A percentile compares a stretch with the other conserved stretches of the same genome.
phyloP scores from a whole-genome alignment of 1,284 basidiomycete species.

The Leccinum griseonigrum region DNA sequence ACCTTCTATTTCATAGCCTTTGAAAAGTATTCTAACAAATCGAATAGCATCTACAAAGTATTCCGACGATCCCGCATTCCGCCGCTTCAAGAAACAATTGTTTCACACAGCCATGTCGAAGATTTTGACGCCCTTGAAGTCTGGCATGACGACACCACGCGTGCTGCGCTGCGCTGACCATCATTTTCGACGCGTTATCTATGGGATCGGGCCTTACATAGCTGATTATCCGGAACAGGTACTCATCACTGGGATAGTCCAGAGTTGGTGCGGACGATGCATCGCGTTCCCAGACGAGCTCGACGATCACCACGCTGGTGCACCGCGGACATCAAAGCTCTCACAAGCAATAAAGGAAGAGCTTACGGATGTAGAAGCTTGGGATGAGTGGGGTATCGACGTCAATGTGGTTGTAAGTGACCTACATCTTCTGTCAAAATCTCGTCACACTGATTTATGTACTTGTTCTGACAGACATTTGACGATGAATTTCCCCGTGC shows the following conservation, averaged over 20 bases:
- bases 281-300: not conserved
- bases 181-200: slow-evolving; percentile 9
- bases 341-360: not conserved
- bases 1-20: not conserved
- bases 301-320: not conserved
- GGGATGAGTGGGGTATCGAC: slow-evolving; percentile 1
- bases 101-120: slow-evolving; percentile 10
- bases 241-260: slow-evolving; percentile 14
- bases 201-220: slow-evolving; percentile 20
- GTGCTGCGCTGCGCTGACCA: slow-evolving; percentile 13
- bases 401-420: not conserved
- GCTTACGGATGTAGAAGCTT: not conserved
- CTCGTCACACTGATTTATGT: not conserved
- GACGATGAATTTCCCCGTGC: not conserved
- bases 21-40: not conserved
- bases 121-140: slow-evolving; percentile 11
- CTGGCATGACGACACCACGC: slow-evolving; percentile 13
- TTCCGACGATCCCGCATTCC: slow-evolving; percentile 4
- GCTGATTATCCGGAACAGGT: slow-evolving; percentile 26
- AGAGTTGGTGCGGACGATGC: slow-evolving; percentile 24
- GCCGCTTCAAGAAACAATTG: slow-evolving; percentile 16
- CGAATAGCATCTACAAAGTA: slow-evolving; percentile 4
- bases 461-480: not conserved
- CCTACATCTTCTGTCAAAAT: not conserved
- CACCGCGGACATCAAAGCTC: not conserved